phyloP scores from a whole-genome alignment of 305 asterid species.

The Solanum hybrid region DNA sequence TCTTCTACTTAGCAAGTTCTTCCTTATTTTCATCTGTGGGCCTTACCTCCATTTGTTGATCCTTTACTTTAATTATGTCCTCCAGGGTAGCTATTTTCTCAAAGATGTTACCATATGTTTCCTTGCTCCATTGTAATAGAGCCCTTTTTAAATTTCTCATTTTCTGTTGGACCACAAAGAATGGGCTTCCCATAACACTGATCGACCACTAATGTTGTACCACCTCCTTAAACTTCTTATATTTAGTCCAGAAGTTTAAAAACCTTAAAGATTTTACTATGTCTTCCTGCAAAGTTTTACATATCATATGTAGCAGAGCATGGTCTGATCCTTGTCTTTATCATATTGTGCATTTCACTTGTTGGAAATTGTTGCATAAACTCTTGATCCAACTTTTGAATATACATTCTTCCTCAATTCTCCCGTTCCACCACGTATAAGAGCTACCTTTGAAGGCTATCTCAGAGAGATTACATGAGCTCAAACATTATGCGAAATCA shows the following conservation, averaged over 20 bases:
- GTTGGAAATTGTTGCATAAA: neutral
- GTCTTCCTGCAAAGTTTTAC: too few relatives aligned
- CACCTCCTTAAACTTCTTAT: neutral
- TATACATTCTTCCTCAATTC: neutral
- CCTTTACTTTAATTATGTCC: neutral
- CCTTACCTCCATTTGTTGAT: neutral
- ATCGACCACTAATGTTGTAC: neutral
- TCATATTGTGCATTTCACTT: neutral
- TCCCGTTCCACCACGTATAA: neutral
- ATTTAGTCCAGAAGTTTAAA: too few relatives aligned
- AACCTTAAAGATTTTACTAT: neutral
- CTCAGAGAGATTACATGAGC: neutral
- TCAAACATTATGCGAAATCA: neutral
- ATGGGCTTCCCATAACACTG: neutral
- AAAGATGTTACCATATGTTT: neutral
- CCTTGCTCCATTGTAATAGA: neutral
- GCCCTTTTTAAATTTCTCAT: neutral
- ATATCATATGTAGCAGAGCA: neutral
- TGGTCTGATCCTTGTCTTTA: neutral
- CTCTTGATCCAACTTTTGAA: neutral
- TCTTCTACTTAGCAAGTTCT: neutral
- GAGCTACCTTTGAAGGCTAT: neutral
- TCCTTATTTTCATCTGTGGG: neutral
- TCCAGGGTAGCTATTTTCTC: neutral
- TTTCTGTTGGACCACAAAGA: neutral